Conservation (phyloP, 2,329 filamentous ascomycete species). For the Lasiodiplodia hormozganensis region DNA sequence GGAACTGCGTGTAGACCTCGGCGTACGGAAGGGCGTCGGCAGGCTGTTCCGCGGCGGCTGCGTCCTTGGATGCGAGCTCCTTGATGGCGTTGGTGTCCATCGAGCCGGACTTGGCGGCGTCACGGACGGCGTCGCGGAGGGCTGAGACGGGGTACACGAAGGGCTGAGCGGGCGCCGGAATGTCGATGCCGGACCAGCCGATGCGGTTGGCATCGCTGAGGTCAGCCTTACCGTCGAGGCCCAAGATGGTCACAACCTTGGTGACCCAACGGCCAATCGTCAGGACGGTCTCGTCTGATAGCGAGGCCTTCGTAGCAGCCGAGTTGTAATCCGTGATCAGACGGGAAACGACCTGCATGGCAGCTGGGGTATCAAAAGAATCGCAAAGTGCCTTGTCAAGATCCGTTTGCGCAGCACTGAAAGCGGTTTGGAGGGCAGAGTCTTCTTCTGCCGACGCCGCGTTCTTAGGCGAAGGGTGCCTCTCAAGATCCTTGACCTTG, state of each 20-base stretch:
- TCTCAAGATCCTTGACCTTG: slow-evolving; percentile 60
- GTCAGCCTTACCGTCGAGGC: slow-evolving; percentile 68
- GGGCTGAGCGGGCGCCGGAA: slow-evolving; percentile 64
- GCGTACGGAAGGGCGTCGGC: slow-evolving; percentile 53
- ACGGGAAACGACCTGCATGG: slow-evolving; percentile 78
- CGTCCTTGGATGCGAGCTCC: slow-evolving; percentile 37
- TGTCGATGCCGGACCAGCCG: slow-evolving; percentile 71
- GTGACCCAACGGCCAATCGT: slow-evolving; percentile 79
- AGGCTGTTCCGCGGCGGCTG: slow-evolving; percentile 37
- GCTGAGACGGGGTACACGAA: slow-evolving; percentile 66
- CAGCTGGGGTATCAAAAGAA: slow-evolving; percentile 85
- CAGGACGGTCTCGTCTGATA: slow-evolving; percentile 57
- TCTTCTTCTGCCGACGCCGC: slow-evolving; percentile 43
- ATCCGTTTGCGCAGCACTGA: slow-evolving; percentile 63
- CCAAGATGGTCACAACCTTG: slow-evolving; percentile 82
- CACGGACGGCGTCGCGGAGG: slow-evolving; percentile 64
- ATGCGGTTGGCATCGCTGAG: slow-evolving; percentile 54
- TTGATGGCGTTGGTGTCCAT: slow-evolving; percentile 50
- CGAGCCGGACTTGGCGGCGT: slow-evolving; percentile 58
- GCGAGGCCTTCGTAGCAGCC: slow-evolving; percentile 43
- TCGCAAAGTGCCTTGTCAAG: slow-evolving; percentile 74
- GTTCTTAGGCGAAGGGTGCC: slow-evolving; percentile 40
- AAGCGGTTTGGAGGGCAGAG: slow-evolving; percentile 53
- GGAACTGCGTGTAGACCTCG: slow-evolving; percentile 57
- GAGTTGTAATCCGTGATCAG: slow-evolving; percentile 80